Evolutionary conservation across 345 rosid genomes (phyloP).

Genomic region (Cardamine occulta): DNA sequence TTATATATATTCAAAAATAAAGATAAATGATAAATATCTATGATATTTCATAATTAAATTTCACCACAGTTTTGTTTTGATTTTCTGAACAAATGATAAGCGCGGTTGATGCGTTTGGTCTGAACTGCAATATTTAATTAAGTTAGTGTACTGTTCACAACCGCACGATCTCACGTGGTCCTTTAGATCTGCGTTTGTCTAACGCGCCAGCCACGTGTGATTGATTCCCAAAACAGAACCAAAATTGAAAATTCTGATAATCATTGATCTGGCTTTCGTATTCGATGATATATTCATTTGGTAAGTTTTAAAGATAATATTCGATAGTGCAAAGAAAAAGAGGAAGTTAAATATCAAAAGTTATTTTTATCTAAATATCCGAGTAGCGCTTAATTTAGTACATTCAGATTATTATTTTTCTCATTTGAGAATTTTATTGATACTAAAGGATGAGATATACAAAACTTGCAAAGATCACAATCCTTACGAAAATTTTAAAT

Average conservation of each 20-base stretch:
- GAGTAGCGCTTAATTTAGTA: no score
- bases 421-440: no score
- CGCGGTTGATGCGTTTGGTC: background rate
- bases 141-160: background rate
- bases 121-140: no score
- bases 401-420: no score
- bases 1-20: no score
- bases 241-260: background rate
- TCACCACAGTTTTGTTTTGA: no score
- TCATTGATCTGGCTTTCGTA: background rate
- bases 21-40: no score
- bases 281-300: background rate
- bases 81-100: background rate
- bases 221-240: constrained; percentile 3
- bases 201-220: background rate
- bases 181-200: constrained; percentile 8
- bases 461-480: no score
- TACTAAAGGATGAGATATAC: no score
- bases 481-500: no score
- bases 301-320: background rate
- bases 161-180: constrained; percentile 6
- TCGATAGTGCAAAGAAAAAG: background rate
- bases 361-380: no score
- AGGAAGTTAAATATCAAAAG: background rate
- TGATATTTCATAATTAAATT: no score